Conservation (phyloP, 495 filamentous ascomycete genomes). For the Penicillium roqueforti region DNA sequence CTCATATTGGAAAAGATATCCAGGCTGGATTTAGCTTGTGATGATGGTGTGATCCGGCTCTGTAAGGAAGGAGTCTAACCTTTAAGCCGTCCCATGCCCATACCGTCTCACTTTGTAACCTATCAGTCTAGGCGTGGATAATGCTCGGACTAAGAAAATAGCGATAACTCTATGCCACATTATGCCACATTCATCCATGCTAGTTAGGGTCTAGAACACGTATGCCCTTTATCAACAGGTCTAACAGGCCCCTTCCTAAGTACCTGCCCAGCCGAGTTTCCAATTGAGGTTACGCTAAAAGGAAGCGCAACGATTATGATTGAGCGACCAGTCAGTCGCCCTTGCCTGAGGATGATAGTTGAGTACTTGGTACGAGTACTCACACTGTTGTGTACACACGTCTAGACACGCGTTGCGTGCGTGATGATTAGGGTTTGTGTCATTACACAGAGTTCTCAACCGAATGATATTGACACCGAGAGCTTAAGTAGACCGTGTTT, state of each 20-base stretch:
- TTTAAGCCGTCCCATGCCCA: background rate
- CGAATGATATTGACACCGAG: background rate
- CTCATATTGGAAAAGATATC: background rate
- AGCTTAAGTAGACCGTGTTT: constrained; percentile 3
- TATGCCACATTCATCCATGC: background rate
- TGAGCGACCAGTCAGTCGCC: constrained; percentile 22
- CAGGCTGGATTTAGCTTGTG: constrained; percentile 5
- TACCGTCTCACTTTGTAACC: constrained; percentile 1
- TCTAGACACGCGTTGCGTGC: background rate
- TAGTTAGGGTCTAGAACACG: background rate
- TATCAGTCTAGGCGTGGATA: background rate
- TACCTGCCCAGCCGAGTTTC: constrained; percentile 17
- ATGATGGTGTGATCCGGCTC: constrained; percentile 8
- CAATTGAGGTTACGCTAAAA: constrained; percentile 21
- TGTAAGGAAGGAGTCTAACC: background rate
- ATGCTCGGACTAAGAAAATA: background rate
- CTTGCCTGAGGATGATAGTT: constrained; percentile 18
- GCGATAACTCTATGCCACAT: background rate
- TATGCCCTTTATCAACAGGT: background rate
- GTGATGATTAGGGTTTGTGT: background rate
- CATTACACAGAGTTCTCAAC: constrained; percentile 7
- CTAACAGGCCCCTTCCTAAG: too few species aligned
- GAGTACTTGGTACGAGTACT: background rate
- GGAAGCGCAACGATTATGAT: constrained; percentile 19
- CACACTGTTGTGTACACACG: background rate